Percentiles rank a stretch among this genome's conserved stretches.
Conservation (phyloP, 495 filamentous ascomycete species). For the Talaromyces stipitatus region DNA sequence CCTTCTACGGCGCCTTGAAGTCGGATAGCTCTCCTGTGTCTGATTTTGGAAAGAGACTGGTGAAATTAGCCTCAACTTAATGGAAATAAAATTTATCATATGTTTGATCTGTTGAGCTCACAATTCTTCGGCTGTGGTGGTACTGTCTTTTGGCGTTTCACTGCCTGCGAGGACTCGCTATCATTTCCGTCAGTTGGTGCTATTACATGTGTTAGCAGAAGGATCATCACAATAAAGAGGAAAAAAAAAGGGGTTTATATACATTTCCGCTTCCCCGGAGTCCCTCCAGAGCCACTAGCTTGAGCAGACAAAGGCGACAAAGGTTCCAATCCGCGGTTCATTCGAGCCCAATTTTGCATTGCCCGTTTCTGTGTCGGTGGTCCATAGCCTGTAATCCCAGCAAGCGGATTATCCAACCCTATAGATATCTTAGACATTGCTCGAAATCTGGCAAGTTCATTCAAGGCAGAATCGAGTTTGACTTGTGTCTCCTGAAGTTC, state of each 20-base stretch:
- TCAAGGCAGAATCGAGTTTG: background rate
- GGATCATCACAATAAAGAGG: background rate
- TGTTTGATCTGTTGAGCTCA: background rate
- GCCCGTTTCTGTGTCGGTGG: background rate
- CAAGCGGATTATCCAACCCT: background rate
- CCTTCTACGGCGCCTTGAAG: background rate
- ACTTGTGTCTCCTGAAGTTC: background rate
- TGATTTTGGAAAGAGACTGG: background rate
- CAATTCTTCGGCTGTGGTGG: background rate
- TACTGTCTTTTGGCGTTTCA: background rate
- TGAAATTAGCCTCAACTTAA: background rate
- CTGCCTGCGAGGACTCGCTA: background rate
- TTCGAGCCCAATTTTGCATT: background rate
- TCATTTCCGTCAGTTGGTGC: background rate
- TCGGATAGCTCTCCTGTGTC: background rate
- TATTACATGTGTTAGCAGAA: background rate
- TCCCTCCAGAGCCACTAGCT: background rate
- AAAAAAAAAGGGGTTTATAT: background rate
- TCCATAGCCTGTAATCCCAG: constrained; percentile 6
- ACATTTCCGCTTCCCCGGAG: background rate
- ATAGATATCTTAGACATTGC: background rate
- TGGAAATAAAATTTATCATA: background rate
- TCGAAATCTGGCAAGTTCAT: background rate
- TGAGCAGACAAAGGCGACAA: background rate
- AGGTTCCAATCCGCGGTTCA: background rate